Evolutionary conservation across 208 protist species (phyloP), one percentile per base, ranked within the genome.

Genomic region (Acanthamoeba lenticulata): DNA sequence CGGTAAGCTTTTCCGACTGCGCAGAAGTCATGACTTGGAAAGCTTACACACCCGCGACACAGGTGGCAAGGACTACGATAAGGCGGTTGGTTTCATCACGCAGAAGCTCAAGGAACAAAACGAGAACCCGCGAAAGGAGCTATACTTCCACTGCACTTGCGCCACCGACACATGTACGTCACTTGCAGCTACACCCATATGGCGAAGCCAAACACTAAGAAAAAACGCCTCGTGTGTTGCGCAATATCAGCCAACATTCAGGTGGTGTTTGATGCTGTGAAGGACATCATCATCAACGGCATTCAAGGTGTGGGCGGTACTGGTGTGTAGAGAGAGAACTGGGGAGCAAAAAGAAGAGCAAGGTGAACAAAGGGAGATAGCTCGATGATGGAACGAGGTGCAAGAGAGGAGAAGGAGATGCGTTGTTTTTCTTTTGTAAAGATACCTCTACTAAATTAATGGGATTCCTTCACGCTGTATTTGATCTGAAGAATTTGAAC

Each of bases 131-230:
- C 45, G 90, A 47, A 95, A 97, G 94, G 9, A 60, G 24, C 95
- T 98, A 52, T 98, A 97, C 69, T 49, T 95, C 29, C 96, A 98
- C 52, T 90, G 96, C 29, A 98, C 97, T 0, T 98, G 97, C 93
- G 97, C 97, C 5, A 98, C 97, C 1, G 96, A 98, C 95, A 98
- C 97, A 34, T 74, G 65, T 74, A 74, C 65, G 65, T 36, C 2
- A 29, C 65, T 60, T 60, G 52, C 3, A 5, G 21, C 17, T 15
- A n/a, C 21, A 1, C 21, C 1, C 1, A 24, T 11, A 29, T 60
- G 15, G 45, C 5, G 45, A 15, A 52, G 15, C 45, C 3, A 19
- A n/a, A n/a, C 47, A 24, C 47, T 55, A 19, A 9, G 47, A 24
- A 1, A 0, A 55, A 9, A 32, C 60, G 15, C 60, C 32, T 0